Base-by-base conservation (phyloP, 1,284 basidiomycete species). In the Tilletia horrida region DNA sequence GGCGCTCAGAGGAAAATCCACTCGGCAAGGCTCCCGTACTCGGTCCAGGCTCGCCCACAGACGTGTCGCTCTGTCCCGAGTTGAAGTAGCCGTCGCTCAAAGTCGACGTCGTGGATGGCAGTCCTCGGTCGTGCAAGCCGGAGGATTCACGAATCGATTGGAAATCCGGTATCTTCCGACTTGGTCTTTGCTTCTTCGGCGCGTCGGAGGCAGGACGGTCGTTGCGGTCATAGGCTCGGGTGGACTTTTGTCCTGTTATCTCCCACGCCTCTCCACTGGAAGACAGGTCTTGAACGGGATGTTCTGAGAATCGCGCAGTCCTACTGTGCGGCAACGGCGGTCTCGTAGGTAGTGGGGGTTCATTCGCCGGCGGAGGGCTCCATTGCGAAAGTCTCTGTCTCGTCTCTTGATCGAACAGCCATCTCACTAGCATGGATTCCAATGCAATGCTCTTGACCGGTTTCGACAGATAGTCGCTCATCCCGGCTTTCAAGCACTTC, bases 391-490 rank as follows among this genome's bases (percentile, higher is more conserved):
- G 70, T 66, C 69, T 69, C 55, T 76, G 74, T 55, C 77, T 70
- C 0, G 76, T 73, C 7, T 72, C 72, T 11, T 71, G 69, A 50
- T 79, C 77, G 25, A 75, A 79, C 14, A 79, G 67, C 77, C 77
- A 79, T 43, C 71, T 71, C 63, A 73, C 73, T 44, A 79, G 65
- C 55, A 75, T 79, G 25, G 69, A 59, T 66, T 78, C 77, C 6
- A 80, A 67, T 3, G 74, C 75, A 3, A 67, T 69, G 31, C 73
- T 71, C 70, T 78, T 79, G 65, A 80, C 76, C 16, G 78, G 78
- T 64, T 80, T 80, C 18, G 73, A 72, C 25, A 80, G 70, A 47
- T 78, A 80, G 62, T 80, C 78, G 13, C 71, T 73, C 77, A 80
- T 79, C 44, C 77, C 75, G 0, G 75, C 73, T 4, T 71, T 71